Conservation (phyloP, 768 basidiomycete species). For the Chalciporus pseudorubinellus region DNA sequence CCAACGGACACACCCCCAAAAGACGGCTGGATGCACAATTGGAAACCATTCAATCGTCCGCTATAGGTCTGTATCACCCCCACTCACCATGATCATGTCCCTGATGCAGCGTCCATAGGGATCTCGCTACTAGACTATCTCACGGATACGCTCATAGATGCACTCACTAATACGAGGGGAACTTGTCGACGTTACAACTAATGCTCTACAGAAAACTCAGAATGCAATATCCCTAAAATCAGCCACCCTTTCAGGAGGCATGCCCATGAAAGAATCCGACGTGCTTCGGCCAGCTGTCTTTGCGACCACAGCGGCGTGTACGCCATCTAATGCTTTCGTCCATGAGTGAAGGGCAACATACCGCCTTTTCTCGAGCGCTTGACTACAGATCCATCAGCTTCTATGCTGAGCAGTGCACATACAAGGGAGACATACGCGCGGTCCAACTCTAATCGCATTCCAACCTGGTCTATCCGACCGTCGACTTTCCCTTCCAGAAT, state of each 20-base stretch:
- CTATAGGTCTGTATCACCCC: constrained; percentile 26
- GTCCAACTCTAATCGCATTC: constrained; percentile 89
- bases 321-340: constrained; percentile 75
- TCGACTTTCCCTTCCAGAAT: constrained; percentile 98
- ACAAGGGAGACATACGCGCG: constrained; percentile 52
- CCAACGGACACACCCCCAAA: constrained; percentile 84
- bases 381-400: constrained; percentile 44
- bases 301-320: constrained; percentile 72
- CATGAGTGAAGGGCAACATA: constrained; percentile 79
- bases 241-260: constrained; percentile 32
- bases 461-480: constrained; percentile 95
- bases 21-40: constrained; percentile 85
- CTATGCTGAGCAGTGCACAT: neutral
- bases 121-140: neutral
- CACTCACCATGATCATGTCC: neutral
- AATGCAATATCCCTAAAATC: constrained; percentile 31
- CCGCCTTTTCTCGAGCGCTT: constrained; percentile 84
- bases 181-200: neutral
- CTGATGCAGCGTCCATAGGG: neutral
- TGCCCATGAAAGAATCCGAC: constrained; percentile 34
- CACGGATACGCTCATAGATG: neutral
- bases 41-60: constrained; percentile 63
- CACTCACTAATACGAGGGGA: constrained; percentile 1
- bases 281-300: constrained; percentile 54
- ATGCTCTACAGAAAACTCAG: constrained; percentile 13